phyloP scores from a whole-genome alignment of 495 filamentous ascomycete species.

The Talaromyces thailandensis region DNA sequence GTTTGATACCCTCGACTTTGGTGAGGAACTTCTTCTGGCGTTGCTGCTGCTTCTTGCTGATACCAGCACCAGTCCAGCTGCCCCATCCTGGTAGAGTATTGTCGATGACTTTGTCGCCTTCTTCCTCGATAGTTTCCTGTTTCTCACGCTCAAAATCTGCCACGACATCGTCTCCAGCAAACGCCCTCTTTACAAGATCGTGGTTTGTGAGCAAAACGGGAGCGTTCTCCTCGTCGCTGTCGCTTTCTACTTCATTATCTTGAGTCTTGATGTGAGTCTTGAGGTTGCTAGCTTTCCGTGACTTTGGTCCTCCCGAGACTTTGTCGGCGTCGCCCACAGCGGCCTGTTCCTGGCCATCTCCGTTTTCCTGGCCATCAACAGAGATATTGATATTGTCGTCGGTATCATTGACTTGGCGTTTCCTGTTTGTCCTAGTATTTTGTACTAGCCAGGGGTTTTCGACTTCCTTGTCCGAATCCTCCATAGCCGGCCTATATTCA shows the following conservation, averaged over 20 bases:
- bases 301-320: slow-evolving; percentile 12
- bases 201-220: slow-evolving; percentile 67
- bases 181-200: slow-evolving; percentile 73
- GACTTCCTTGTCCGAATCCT: slow-evolving; percentile 11
- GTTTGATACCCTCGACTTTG: slow-evolving; percentile 67
- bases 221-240: slow-evolving; percentile 49
- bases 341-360: slow-evolving; percentile 17
- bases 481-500: slow-evolving; percentile 1
- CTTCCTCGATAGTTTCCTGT: slow-evolving; percentile 57
- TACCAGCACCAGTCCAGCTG: slow-evolving; percentile 73
- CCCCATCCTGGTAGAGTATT: slow-evolving; percentile 91
- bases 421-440: slow-evolving; percentile 29
- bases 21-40: slow-evolving; percentile 53
- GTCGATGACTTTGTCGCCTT: slow-evolving; percentile 79
- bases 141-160: slow-evolving; percentile 79
- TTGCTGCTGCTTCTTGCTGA: slow-evolving; percentile 56
- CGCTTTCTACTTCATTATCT: slow-evolving; percentile 20
- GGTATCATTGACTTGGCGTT: slow-evolving; percentile 17
- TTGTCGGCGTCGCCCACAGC: slow-evolving; percentile 8
- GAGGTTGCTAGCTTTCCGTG: slow-evolving; percentile 14
- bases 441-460: slow-evolving; percentile 45
- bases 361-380: slow-evolving; percentile 20
- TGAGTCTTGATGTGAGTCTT: neutral
- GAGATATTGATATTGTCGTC: slow-evolving; percentile 33
- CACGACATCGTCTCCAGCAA: slow-evolving; percentile 85